phyloP scores from a whole-genome alignment of 345 rosid genomes.

The Capsella bursapastoris region DNA sequence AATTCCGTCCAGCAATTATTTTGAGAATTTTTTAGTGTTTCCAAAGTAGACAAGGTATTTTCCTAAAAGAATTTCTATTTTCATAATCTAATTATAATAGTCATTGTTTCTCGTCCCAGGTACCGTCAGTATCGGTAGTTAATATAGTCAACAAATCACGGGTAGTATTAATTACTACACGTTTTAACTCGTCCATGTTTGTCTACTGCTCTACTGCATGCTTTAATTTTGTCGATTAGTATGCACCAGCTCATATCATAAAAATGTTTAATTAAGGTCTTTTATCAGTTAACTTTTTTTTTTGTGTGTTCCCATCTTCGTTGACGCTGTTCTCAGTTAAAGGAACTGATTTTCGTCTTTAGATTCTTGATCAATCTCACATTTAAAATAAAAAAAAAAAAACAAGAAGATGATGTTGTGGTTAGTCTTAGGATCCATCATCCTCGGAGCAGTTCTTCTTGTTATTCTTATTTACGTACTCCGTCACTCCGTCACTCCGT shows the following conservation, averaged over 20 bases:
- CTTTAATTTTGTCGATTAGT: not conserved
- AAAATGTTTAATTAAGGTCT: not conserved
- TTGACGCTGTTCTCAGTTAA: not conserved
- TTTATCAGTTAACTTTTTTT: not conserved
- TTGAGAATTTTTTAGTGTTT: no score
- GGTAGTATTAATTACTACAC: not conserved
- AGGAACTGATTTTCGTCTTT: not conserved
- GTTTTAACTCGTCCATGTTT: not conserved
- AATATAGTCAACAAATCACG: not conserved
- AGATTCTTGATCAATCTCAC: not conserved
- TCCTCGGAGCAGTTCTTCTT: not conserved
- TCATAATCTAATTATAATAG: no score
- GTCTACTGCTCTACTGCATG: no score
- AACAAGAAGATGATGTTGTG: not conserved
- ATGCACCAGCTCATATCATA: not conserved
- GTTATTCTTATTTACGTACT: not conserved
- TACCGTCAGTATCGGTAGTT: no score
- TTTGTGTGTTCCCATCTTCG: not conserved
- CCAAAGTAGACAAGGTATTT: no score
- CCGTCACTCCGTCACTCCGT: not conserved
- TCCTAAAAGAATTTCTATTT: no score
- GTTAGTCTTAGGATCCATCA: not conserved
- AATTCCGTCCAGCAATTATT: no score
- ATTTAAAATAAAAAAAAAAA: not conserved
- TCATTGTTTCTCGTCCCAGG: no score